phyloP scores from a whole-genome alignment of 345 rosid species.

The Luvunga scandens region DNA sequence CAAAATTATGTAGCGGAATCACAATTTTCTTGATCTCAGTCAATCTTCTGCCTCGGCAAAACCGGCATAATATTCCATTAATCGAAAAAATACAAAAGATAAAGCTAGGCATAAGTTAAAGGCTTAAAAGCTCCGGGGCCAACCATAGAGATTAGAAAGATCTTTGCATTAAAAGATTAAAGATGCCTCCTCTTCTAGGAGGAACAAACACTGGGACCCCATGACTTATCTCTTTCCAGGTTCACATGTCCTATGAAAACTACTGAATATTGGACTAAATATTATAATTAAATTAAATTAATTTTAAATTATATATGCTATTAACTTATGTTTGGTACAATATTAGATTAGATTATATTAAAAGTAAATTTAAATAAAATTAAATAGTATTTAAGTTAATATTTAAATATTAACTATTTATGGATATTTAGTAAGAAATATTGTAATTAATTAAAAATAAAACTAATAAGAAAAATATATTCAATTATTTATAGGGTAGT shows the following conservation, averaged over 20 bases:
- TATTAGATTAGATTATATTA: too few species aligned
- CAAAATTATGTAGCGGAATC: not conserved
- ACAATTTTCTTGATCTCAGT: not conserved
- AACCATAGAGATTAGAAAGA: not conserved
- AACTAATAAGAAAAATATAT: too few species aligned
- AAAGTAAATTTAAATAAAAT: too few species aligned
- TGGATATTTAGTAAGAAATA: too few species aligned
- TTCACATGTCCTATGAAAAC: not conserved
- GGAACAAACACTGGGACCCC: not conserved
- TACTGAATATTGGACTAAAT: too few species aligned
- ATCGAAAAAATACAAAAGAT: not conserved
- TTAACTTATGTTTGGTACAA: too few species aligned
- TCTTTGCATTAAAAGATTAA: not conserved
- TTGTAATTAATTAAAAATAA: too few species aligned
- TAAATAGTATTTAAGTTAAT: too few species aligned
- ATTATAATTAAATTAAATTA: too few species aligned
- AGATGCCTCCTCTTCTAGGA: not conserved
- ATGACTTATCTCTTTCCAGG: not conserved
- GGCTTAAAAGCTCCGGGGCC: not conserved
- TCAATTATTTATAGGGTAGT: too few species aligned
- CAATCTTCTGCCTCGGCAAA: not conserved
- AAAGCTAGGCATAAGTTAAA: constrained; percentile 5
- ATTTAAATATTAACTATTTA: too few species aligned
- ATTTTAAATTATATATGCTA: too few species aligned
- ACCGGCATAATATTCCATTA: not conserved